These are phyloP conservation scores for Aspergillus novoparasiticus DNA, from an alignment of 2,329 filamentous ascomycete species.

Conservation along the genomic window DNA sequence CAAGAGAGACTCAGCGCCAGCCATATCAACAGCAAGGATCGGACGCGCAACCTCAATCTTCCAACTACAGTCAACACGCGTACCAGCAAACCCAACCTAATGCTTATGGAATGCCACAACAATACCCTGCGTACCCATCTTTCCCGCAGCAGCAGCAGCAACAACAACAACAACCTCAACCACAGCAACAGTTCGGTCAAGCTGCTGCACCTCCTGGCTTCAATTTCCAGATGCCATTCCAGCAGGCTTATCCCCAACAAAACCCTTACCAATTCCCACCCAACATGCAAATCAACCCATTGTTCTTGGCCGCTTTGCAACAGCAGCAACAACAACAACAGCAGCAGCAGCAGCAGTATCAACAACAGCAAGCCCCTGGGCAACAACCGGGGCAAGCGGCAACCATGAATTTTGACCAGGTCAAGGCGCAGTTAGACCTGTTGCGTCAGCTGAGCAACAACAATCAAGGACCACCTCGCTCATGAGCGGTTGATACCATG, in stretches of 20 bases:
- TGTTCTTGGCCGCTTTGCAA: slow-evolving; percentile 55
- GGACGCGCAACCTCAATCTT: slow-evolving; percentile 24
- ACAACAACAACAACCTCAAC: slow-evolving; percentile 40
- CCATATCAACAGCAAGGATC: slow-evolving; percentile 26
- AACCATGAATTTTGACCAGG: slow-evolving; percentile 43
- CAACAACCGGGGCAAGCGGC: slow-evolving; percentile 29
- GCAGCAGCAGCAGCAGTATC: slow-evolving; percentile 31
- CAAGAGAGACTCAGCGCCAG: slow-evolving; percentile 34
- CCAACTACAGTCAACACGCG: slow-evolving; percentile 25
- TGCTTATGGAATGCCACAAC: slow-evolving; percentile 29
- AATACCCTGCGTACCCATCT: slow-evolving; percentile 29
- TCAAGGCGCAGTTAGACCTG: slow-evolving; percentile 46
- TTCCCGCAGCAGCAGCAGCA: slow-evolving; percentile 18
- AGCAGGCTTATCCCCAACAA: slow-evolving; percentile 45
- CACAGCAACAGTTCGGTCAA: slow-evolving; percentile 29
- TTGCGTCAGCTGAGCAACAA: slow-evolving; percentile 40
- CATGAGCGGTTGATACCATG: slow-evolving; percentile 20
- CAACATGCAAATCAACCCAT: slow-evolving; percentile 60
- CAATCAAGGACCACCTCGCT: slow-evolving; percentile 34
- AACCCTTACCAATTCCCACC: slow-evolving; percentile 45
- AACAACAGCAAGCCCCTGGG: slow-evolving; percentile 29
- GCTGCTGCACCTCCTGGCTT: slow-evolving; percentile 33
- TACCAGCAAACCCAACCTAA: slow-evolving; percentile 30
- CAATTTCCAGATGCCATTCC: slow-evolving; percentile 44
- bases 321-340: slow-evolving; percentile 46